These are phyloP conservation scores for Canna indica DNA, from an alignment of 176 grass and related monocot genomes.

Conservation along the genomic window DNA sequence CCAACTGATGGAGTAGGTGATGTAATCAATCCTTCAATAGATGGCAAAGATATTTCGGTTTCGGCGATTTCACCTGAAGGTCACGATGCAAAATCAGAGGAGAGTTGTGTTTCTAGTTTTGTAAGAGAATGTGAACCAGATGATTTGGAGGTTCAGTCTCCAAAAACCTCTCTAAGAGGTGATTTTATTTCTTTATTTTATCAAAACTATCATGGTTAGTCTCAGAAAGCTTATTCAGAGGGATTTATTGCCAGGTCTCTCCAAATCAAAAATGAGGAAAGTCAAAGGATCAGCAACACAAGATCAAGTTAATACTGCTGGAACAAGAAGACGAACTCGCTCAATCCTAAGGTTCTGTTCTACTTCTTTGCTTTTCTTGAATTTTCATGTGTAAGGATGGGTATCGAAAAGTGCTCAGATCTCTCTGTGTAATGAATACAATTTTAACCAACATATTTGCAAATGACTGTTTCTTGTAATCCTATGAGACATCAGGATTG, in stretches of 20 bases:
- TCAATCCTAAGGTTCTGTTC: constrained; percentile 5
- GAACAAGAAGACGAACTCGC: not conserved
- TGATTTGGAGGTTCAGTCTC: constrained; percentile 38
- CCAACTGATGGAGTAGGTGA: constrained; percentile 48
- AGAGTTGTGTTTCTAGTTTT: constrained; percentile 32
- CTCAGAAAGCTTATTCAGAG: not conserved
- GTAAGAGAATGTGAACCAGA: constrained; percentile 29
- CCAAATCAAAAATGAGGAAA: constrained; percentile 4
- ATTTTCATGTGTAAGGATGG: not conserved
- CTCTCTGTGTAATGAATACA: not conserved
- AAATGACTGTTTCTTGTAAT: too few species aligned
- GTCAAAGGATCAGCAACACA: not conserved
- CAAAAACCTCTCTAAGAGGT: constrained; percentile 38
- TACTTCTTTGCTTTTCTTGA: not conserved
- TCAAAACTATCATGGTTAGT: not conserved
- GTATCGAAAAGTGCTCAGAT: not conserved
- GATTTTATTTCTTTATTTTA: constrained; percentile 1
- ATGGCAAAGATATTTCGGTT: constrained; percentile 19
- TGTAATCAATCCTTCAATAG: constrained; percentile 36
- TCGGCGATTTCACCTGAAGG: constrained; percentile 27
- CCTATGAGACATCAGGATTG: too few species aligned
- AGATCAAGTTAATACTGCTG: not conserved
- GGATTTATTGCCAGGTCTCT: not conserved
- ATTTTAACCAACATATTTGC: not conserved
- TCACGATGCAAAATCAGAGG: constrained; percentile 28